phyloP scores from a whole-genome alignment of 1,139 yeast species.

The Yamadazyma jaroonii region DNA sequence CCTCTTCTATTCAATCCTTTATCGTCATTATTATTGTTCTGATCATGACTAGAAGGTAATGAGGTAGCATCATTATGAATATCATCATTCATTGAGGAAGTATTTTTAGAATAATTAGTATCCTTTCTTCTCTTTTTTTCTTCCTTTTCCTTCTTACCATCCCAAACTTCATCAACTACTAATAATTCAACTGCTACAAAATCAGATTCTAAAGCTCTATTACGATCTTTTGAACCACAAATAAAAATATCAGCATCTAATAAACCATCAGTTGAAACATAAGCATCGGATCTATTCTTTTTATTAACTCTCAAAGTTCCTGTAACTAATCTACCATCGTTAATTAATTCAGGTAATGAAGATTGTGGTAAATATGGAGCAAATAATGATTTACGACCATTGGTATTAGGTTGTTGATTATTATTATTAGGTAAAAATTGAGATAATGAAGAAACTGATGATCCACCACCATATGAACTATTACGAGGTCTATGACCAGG shows the following conservation, averaged over 20 bases:
- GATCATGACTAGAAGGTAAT: conserved; percentile 22
- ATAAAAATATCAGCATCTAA: conserved; percentile 95
- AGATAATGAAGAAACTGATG: conserved; percentile 60
- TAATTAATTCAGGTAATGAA: conserved; percentile 81
- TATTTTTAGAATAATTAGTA: conserved; percentile 32
- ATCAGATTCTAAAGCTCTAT: conserved; percentile 96
- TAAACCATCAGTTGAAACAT: conserved; percentile 93
- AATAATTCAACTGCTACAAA: conserved; percentile 91
- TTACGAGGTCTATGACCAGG: conserved; percentile 81
- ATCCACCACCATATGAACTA: conserved; percentile 58
- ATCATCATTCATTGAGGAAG: conserved; percentile 52
- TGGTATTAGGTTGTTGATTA: conserved; percentile 18
- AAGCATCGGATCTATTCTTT: conserved; percentile 95
- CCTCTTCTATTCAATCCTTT: conserved; percentile 74
- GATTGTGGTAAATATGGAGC: conserved; percentile 96
- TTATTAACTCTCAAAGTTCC: conserved; percentile 93
- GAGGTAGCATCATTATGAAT: conserved; percentile 71
- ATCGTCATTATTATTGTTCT: conserved; percentile 8
- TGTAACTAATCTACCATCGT: conserved; percentile 88
- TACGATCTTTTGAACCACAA: conserved; percentile 98
- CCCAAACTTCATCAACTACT: conserved; percentile 98
- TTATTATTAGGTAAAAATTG: conserved; percentile 33
- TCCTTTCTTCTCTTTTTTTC: conserved; percentile 95
- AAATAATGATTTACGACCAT: conserved; percentile 78
- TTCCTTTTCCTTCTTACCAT: conserved; percentile 91